A percentile compares a stretch with the other conserved stretches of the same genome.
These are phyloP conservation scores for Pseudopyrenochaeta lycopersici DNA, from an alignment of 2,329 filamentous ascomycete genomes.

Conservation along the genomic window DNA sequence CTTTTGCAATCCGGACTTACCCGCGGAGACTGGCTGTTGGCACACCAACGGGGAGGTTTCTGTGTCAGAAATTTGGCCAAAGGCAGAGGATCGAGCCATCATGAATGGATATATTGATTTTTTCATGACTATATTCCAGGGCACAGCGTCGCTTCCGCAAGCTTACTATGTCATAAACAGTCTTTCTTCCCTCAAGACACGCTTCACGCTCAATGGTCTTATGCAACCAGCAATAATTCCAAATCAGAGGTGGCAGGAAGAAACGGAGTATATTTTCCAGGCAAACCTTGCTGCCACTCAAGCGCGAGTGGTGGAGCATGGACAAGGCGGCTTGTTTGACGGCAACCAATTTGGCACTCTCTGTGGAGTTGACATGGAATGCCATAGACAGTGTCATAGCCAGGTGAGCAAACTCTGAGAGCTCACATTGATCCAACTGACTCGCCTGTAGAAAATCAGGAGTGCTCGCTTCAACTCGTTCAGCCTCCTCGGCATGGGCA, in stretches of 20 bases:
- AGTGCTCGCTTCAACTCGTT: background rate
- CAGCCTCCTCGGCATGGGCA: background rate
- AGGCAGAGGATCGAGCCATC: background rate
- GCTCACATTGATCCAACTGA: constrained; percentile 7
- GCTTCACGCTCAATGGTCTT: background rate
- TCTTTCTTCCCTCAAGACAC: no score
- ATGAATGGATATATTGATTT: background rate
- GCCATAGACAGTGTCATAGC: background rate
- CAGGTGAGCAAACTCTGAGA: background rate
- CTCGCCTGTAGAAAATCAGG: constrained; percentile 1
- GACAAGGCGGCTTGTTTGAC: background rate
- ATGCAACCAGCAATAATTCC: background rate
- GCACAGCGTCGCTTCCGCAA: no score
- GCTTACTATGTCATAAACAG: no score
- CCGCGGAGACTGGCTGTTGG: background rate
- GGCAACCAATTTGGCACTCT: background rate
- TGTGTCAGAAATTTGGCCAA: background rate
- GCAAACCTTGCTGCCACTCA: background rate
- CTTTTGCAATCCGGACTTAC: background rate
- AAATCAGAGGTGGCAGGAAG: background rate
- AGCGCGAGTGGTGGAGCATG: background rate
- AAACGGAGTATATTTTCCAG: background rate
- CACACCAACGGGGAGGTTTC: background rate
- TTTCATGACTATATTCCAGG: no score
- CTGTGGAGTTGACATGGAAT: background rate